phyloP scores from a whole-genome alignment of 2,329 filamentous ascomycete genomes.

The Alternaria hordeiaustralica region DNA sequence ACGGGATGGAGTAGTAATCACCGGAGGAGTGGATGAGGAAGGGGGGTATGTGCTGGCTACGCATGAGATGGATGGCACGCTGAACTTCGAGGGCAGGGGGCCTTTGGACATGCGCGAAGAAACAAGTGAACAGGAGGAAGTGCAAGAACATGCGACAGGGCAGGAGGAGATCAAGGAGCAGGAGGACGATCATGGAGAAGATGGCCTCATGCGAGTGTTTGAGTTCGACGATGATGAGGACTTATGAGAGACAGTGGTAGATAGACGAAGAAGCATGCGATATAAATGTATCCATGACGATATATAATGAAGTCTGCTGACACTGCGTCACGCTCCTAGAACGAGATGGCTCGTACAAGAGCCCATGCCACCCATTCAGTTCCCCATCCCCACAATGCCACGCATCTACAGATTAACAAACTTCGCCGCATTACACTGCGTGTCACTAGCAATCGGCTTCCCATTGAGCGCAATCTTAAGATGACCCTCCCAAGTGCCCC shows the following conservation, averaged over 20 bases:
- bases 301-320: not conserved
- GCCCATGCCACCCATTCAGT: not conserved
- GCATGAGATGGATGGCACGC: not conserved
- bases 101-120: not conserved
- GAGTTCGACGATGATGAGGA: not conserved
- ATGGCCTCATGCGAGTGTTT: not conserved
- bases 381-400: not conserved
- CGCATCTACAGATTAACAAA: not conserved
- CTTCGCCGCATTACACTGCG: not conserved
- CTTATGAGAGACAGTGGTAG: not conserved
- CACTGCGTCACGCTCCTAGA: not conserved
- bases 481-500: not conserved
- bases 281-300: not conserved
- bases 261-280: not conserved
- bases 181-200: not conserved
- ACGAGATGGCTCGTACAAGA: not conserved
- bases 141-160: not conserved
- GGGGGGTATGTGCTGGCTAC: slow-evolving; percentile 3
- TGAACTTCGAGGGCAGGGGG: not conserved
- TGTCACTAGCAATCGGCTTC: not conserved
- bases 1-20: not conserved
- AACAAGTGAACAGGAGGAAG: not conserved
- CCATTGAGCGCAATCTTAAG: not conserved
- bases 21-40: not conserved
- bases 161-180: not conserved